Conservation (phyloP, 257 asterid species). For the Mentha longifolia region DNA sequence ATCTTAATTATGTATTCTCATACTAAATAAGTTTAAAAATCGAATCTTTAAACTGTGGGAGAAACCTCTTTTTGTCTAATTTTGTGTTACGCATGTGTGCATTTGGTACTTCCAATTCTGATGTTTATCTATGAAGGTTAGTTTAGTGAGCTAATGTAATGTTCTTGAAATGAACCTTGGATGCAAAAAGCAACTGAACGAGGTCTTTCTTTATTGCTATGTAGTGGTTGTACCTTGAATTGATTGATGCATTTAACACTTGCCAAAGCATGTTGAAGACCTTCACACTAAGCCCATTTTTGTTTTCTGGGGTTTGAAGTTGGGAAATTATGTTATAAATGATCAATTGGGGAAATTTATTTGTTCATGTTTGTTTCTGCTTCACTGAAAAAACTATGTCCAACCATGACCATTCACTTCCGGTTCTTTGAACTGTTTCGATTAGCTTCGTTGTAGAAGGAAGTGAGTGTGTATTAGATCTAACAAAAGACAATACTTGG, state of each 20-base stretch:
- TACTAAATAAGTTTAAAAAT: background rate
- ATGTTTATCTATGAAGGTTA: background rate
- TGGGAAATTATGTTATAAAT: background rate
- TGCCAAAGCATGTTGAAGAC: background rate
- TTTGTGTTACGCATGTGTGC: background rate
- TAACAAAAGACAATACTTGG: background rate
- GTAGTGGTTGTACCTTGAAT: background rate
- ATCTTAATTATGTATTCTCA: background rate
- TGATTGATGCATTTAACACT: background rate
- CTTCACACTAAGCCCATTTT: background rate
- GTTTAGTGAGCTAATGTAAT: background rate
- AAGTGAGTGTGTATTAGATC: background rate
- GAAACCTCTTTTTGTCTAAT: background rate
- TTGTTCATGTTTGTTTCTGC: too few relatives aligned
- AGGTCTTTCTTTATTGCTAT: constrained; percentile 13
- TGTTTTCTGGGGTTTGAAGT: background rate
- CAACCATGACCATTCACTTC: background rate
- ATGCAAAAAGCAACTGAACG: background rate
- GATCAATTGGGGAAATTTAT: background rate
- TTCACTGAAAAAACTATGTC: background rate
- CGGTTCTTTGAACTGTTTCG: background rate
- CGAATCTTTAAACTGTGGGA: background rate
- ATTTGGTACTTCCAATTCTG: background rate
- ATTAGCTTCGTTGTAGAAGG: background rate
- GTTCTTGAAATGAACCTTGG: background rate